A percentile compares a stretch with the other conserved stretches of the same genome.
Conservation (phyloP, 495 filamentous ascomycete genomes). For the Glarea lozoyensis region DNA sequence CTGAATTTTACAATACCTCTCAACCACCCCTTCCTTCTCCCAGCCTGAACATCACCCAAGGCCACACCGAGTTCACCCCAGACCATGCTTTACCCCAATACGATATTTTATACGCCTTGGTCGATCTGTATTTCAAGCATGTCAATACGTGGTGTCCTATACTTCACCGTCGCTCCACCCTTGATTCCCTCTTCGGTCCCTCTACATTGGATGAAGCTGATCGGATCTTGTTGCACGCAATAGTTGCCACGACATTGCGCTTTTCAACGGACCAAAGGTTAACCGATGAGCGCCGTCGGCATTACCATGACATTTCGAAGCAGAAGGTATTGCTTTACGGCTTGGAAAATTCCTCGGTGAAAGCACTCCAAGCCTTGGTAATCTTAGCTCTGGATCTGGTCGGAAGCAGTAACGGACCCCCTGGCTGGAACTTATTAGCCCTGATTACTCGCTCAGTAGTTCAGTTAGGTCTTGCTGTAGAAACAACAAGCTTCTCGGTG, state of each 20-base stretch:
- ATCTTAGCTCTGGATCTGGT: constrained; percentile 43
- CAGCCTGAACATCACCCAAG: constrained; percentile 28
- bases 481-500: constrained; percentile 59
- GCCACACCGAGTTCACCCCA: constrained; percentile 22
- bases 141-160: constrained; percentile 88
- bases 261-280: constrained; percentile 68
- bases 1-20: constrained; percentile 31
- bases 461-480: constrained; percentile 72
- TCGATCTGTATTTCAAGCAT: constrained; percentile 84
- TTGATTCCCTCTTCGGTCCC: constrained; percentile 74
- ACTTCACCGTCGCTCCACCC: constrained; percentile 65
- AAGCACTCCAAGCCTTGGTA: constrained; percentile 74
- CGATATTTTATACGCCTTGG: constrained; percentile 69
- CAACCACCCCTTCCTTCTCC: constrained; percentile 36
- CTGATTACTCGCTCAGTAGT: constrained; percentile 79
- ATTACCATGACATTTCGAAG: constrained; percentile 73
- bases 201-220: constrained; percentile 65
- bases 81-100: constrained; percentile 80
- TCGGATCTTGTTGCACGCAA: constrained; percentile 73
- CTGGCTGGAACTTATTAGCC: constrained; percentile 82
- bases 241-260: constrained; percentile 77
- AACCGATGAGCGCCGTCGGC: constrained; percentile 57
- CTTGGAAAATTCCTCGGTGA: constrained; percentile 80
- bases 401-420: constrained; percentile 53
- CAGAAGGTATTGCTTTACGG: constrained; percentile 70